Conservation (phyloP, 2,329 filamentous ascomycete genomes). For the Trichoderma guizhouense region DNA sequence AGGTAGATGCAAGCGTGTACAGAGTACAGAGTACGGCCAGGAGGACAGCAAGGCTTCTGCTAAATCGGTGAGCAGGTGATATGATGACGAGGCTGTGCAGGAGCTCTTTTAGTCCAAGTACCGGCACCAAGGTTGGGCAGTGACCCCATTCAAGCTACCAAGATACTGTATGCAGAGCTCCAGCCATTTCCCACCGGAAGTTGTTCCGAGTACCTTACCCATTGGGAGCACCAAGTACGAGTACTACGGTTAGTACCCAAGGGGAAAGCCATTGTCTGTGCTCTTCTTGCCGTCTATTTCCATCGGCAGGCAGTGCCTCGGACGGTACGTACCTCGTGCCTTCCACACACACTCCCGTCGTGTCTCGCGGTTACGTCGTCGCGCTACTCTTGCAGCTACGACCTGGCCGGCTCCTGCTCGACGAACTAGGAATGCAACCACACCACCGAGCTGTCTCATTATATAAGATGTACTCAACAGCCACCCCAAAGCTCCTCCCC, state of each 20-base stretch:
- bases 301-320: neutral
- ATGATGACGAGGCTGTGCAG: conserved; percentile 3
- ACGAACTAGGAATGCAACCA: neutral
- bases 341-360: neutral
- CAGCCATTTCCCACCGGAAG: neutral
- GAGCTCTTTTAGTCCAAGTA: neutral
- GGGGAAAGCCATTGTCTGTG: neutral
- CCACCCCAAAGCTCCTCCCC: neutral
- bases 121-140: neutral
- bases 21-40: neutral
- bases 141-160: neutral
- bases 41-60: neutral
- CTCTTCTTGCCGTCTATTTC: neutral
- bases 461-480: conserved; percentile 7
- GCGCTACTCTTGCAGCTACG: neutral
- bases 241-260: neutral
- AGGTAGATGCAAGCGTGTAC: neutral
- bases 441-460: neutral
- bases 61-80: conserved; percentile 9
- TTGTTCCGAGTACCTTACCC: neutral
- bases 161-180: neutral
- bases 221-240: neutral
- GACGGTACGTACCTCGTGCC: neutral
- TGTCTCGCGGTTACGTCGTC: neutral
- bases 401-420: neutral